Percentiles rank a stretch among this genome's conserved stretches.
These are phyloP conservation scores for Fraxinus xanthoxyloides DNA, from an alignment of 305 asterid species.

Conservation along the genomic window DNA sequence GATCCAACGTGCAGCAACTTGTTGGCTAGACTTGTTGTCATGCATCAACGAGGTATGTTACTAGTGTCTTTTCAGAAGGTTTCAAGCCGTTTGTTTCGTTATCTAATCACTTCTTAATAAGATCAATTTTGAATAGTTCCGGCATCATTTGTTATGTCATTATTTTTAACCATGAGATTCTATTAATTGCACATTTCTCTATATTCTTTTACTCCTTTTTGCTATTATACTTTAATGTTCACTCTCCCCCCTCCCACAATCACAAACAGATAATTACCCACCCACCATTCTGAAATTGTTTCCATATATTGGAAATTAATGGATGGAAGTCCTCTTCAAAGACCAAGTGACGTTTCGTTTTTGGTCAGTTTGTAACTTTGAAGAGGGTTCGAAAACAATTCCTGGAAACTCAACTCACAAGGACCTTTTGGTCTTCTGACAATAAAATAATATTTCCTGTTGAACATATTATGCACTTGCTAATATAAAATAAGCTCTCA, in stretches of 20 bases:
- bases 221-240: neutral
- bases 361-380: neutral
- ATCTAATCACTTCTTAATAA: neutral
- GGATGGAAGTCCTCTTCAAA: neutral
- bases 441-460: neutral
- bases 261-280: neutral
- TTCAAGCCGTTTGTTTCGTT: conserved; percentile 2
- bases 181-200: neutral
- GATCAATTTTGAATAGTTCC: neutral
- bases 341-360: neutral
- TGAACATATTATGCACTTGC: neutral
- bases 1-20: conserved; percentile 79
- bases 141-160: neutral
- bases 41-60: conserved; percentile 62
- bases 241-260: neutral
- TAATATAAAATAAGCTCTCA: neutral
- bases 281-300: neutral
- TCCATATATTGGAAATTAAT: neutral
- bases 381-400: neutral
- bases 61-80: conserved; percentile 18
- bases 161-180: neutral
- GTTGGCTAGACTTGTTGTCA: conserved; percentile 53
- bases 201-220: neutral
- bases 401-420: neutral
- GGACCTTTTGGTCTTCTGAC: neutral